These are phyloP conservation scores for Scheffersomyces illinoinensis DNA, from an alignment of 1,139 yeast species.

Conservation along the genomic window DNA sequence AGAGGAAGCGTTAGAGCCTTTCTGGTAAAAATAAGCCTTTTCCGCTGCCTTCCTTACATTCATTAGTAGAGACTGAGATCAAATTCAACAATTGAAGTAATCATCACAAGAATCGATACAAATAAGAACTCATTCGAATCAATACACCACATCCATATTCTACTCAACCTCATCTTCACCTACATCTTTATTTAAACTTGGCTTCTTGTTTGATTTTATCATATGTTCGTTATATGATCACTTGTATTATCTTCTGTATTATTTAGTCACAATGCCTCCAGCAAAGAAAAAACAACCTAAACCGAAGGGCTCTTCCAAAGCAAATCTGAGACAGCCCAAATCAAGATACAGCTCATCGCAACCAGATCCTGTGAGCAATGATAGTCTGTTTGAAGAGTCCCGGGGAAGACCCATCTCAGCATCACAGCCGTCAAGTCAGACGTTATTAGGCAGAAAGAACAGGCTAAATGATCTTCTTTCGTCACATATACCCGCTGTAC, in stretches of 20 bases:
- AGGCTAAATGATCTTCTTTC: conserved; percentile 27
- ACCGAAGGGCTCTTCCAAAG: background rate
- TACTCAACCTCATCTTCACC: background rate
- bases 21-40: background rate
- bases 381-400: background rate
- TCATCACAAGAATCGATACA: background rate
- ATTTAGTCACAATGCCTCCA: background rate
- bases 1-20: background rate
- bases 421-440: conserved; percentile 8
- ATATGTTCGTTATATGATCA: background rate
- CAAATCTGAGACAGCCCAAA: background rate
- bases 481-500: conserved; percentile 8
- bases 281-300: background rate
- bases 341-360: background rate
- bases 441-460: conserved; percentile 24
- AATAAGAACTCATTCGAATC: background rate
- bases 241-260: background rate
- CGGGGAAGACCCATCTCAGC: background rate
- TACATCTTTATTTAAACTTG: background rate
- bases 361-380: background rate
- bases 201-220: background rate
- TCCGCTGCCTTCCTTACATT: background rate
- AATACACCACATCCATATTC: background rate
- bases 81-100: background rate
- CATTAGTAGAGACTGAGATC: background rate